Conservation (phyloP, 1,284 basidiomycete species). For the Trametes pubescens region DNA sequence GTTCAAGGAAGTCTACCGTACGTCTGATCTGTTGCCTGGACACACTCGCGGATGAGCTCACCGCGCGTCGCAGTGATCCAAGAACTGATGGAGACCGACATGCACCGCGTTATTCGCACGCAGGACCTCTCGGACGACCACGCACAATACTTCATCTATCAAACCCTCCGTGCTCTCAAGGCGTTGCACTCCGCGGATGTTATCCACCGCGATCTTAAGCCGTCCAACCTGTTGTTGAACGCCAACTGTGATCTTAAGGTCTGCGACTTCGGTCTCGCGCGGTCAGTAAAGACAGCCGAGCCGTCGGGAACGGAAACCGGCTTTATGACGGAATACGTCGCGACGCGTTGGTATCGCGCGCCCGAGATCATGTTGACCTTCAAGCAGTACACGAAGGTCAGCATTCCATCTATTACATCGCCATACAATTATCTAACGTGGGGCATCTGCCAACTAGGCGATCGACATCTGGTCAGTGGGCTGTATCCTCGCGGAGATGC, state of each 20-base stretch:
- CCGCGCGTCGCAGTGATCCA: constrained; percentile 64
- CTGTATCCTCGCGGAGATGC: constrained; percentile 97
- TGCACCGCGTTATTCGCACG: constrained; percentile 79
- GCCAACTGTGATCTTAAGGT: constrained; percentile 96
- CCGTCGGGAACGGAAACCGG: constrained; percentile 87
- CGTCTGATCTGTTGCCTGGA: constrained; percentile 43
- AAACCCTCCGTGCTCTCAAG: constrained; percentile 93
- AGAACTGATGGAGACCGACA: constrained; percentile 79
- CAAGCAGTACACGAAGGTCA: constrained; percentile 93
- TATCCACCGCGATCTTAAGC: constrained; percentile 95
- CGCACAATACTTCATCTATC: constrained; percentile 73
- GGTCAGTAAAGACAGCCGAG: constrained; percentile 86
- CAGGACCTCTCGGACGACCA: constrained; percentile 87
- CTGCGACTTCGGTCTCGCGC: constrained; percentile 75
- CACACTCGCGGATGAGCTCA: constrained; percentile 6
- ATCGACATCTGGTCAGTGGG: constrained; percentile 97
- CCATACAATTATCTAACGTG: constrained; percentile 24
- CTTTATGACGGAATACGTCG: constrained; percentile 96
- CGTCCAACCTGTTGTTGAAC: constrained; percentile 94
- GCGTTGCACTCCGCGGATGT: constrained; percentile 95
- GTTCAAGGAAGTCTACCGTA: constrained; percentile 94
- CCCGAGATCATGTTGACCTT: constrained; percentile 98
- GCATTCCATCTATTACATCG: constrained; percentile 21
- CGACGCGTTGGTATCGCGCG: constrained; percentile 93
- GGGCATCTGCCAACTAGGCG: constrained; percentile 55